Base-by-base conservation (phyloP, 2,329 filamentous ascomycete species). In the Cucurbitaria berberidis region DNA sequence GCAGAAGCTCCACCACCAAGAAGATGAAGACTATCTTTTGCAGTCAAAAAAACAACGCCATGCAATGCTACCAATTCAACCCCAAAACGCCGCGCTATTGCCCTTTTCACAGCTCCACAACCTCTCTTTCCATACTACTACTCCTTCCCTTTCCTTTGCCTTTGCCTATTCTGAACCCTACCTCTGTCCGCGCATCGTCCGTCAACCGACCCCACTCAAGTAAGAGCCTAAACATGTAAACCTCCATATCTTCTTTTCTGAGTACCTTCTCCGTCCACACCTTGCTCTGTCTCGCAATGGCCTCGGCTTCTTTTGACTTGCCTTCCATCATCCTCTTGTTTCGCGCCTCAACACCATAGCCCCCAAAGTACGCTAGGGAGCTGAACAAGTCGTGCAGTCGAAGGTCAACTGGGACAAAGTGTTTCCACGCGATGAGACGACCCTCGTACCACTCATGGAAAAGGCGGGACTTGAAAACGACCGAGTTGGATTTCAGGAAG, bases 381-480 rank as follows among this genome's bases (percentile, higher is more conserved):
- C 85, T 86, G 78, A 89, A 91, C 35, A 95, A 76, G 1, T 84
- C 89, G 55, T 92, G 89, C 18, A 89, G 85, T 3, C 90, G 82
- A 1, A 88, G 62, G 68, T 95, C 90, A 15, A 93, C 76, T 8
- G 91, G 91, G 1, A 93, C 87, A 64, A 91, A 95, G 70, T 96
- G 90, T 39, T 87, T 77, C 90, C 90, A 96, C 0, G 90, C 84
- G 52, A 81, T 83, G 15, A 95, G 75, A 5, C 91, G 84, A 44
- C 87, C 86, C 53, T 90, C 88, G 73, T 88, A 90, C 91, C 91
- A 96, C 67, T 91, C 86, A 21, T 86, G 83, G 73, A 93, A 93
- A 6, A 93, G 79, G 0, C 86, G 86, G 1, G 85, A 84, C 59
- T 91, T 81, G 68, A 95, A 85, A 0, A 89, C 89, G 5, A 92